Conservation (phyloP, 345 rosid genomes). For the Atalantia buxifolia region DNA sequence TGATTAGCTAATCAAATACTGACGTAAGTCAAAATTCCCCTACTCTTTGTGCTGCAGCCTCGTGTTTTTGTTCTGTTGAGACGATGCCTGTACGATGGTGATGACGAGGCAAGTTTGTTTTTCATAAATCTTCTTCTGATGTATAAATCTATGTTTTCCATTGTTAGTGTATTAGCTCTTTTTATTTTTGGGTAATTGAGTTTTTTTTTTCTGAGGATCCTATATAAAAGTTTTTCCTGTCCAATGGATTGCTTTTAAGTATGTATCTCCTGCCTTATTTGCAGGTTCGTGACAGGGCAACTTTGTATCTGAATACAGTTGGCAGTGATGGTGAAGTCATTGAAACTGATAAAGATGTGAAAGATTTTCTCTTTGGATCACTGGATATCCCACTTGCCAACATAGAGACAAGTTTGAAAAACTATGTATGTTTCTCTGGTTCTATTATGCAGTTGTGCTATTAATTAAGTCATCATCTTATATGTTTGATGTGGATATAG, state of each 20-base stretch:
- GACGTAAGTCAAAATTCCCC: conserved; percentile 6
- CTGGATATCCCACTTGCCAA: conserved; percentile 81
- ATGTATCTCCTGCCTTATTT: conserved; percentile 2
- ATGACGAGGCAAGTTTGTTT: conserved; percentile 83
- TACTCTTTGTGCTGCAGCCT: conserved; percentile 52
- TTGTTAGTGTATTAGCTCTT: background rate
- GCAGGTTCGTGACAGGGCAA: conserved; percentile 98
- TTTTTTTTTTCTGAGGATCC: background rate
- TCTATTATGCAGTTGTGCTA: conserved; percentile 8
- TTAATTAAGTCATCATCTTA: conserved; percentile 19
- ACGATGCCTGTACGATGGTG: conserved; percentile 90
- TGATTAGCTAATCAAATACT: background rate
- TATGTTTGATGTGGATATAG: conserved; percentile 36
- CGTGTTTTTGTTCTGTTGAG: conserved; percentile 78
- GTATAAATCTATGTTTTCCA: background rate
- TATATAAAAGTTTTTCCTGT: background rate
- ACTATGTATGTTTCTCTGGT: conserved; percentile 56
- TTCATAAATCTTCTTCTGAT: background rate
- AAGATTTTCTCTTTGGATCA: conserved; percentile 76
- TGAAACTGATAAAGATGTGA: conserved; percentile 60
- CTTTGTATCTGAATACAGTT: conserved; percentile 79
- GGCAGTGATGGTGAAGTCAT: conserved; percentile 60
- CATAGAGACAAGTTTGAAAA: conserved; percentile 87
- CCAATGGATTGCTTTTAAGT: background rate
- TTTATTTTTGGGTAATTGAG: background rate